Conservation (phyloP, 176 grass and related monocot genomes). For the Avena sativa region DNA sequence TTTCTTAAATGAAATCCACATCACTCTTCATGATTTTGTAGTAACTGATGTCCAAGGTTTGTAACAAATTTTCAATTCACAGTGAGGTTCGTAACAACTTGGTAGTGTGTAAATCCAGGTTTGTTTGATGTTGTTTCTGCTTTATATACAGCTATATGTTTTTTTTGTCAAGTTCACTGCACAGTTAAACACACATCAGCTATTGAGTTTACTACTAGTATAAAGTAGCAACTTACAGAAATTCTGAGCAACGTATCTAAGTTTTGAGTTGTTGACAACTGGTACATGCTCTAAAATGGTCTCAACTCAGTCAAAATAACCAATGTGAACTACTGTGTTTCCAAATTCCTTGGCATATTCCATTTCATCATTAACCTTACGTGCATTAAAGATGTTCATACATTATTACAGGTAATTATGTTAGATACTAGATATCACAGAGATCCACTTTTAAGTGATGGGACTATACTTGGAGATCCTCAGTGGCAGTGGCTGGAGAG, state of each 20-base stretch:
- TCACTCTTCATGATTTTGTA: not conserved
- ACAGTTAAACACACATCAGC: not conserved
- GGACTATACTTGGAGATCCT: slow-evolving; percentile 83
- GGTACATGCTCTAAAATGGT: slow-evolving; percentile 22
- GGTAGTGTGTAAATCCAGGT: not conserved
- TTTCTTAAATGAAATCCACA: slow-evolving; percentile 15
- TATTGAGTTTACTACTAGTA: not conserved
- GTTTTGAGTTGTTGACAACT: not conserved
- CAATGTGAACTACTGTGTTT: slow-evolving; percentile 4
- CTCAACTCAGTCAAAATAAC: not conserved
- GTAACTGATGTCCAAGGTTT: slow-evolving; percentile 29
- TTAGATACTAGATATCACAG: slow-evolving; percentile 98
- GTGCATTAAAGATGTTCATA: slow-evolving; percentile 22
- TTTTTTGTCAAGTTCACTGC: slow-evolving; percentile 17
- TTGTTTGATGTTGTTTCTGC: slow-evolving; percentile 29
- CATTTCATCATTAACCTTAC: slow-evolving; percentile 23
- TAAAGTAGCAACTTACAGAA: slow-evolving; percentile 3
- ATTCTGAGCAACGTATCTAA: not conserved
- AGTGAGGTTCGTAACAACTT: slow-evolving; percentile 7
- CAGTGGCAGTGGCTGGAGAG: slow-evolving; percentile 94
- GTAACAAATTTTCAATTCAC: not conserved
- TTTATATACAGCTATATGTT: not conserved
- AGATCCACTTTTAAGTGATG: slow-evolving; percentile 82
- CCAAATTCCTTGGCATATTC: slow-evolving; percentile 21
- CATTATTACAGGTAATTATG: slow-evolving; percentile 71